Evolutionary conservation across 1,284 basidiomycete genomes (phyloP).

Genomic region (Ustilago cynodontis): DNA sequence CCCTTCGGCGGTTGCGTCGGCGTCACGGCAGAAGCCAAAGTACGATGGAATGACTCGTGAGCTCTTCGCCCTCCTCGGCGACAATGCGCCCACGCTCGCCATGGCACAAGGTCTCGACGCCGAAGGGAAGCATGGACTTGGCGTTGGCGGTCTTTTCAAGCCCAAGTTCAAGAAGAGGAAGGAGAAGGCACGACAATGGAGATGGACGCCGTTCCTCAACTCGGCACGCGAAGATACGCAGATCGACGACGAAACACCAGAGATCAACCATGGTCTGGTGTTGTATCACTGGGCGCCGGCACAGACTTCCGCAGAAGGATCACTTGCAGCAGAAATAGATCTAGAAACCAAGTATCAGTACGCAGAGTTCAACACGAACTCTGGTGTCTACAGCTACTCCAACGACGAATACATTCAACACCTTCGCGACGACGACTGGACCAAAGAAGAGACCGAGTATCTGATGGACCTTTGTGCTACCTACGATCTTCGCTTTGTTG

Average conservation of each 20-base stretch:
- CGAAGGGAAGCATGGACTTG: constrained; percentile 50
- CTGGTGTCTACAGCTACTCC: constrained; percentile 82
- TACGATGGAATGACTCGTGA: constrained; percentile 85
- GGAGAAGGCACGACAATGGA: constrained; percentile 70
- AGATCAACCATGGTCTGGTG: constrained; percentile 51
- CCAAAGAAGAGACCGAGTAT: constrained; percentile 93
- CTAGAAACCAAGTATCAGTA: constrained; percentile 74
- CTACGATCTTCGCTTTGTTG: constrained; percentile 90
- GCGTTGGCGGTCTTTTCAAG: constrained; percentile 73
- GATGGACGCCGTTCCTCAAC: constrained; percentile 63
- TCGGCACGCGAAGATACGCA: constrained; percentile 60
- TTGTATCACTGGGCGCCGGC: constrained; percentile 64
- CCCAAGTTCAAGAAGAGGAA: constrained; percentile 89
- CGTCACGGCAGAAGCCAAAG: constrained; percentile 44
- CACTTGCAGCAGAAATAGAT: constrained; percentile 22
- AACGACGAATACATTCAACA: constrained; percentile 89
- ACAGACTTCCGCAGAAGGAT: neutral
- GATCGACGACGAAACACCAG: constrained; percentile 38
- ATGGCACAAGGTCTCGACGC: constrained; percentile 49
- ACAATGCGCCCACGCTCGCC: constrained; percentile 83
- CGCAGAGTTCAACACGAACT: constrained; percentile 81
- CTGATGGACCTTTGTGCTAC: constrained; percentile 84
- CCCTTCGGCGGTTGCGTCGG: constrained; percentile 26
- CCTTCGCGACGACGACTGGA: constrained; percentile 88
- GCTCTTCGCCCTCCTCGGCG: constrained; percentile 91